Base-by-base conservation (phyloP, 495 filamentous ascomycete species). In the Aspergillus carlsbadensis region DNA sequence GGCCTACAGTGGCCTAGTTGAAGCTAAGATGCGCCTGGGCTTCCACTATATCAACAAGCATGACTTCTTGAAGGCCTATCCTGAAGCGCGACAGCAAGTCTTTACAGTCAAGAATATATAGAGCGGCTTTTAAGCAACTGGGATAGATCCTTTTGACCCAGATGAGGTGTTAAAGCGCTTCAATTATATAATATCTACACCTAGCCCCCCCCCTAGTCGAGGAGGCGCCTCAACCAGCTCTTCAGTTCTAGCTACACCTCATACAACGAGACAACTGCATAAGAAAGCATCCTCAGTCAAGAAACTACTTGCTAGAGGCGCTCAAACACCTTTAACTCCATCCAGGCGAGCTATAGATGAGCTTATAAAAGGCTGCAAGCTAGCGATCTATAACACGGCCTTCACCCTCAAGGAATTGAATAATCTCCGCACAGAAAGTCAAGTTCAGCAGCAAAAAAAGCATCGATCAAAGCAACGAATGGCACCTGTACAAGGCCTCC, bases 1-100 rank as follows among this genome's bases (percentile, higher is more conserved):
- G 10, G 48, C 40, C 14, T 58, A 58, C 47, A 31, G 54, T 33
- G 14, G 21, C 15, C 37, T 42, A 2, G 26, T 58, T 52, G 43
- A 57, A 31, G 22, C 37, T 36, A 51, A 34, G 13, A 45, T 45
- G 29, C 29, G 45, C 35, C 34, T 26, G 29, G 54, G 50, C 31
- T 55, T 48, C 36, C 24, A 62, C 34, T 13, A 62, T 55, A 62
- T 62, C 35, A 51, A 62, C 21, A 57, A 63, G 53, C 21, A 57
- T 50, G 34, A 63, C 43, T 59, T 63, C 46, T 43, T 59, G 43
- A 29, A 43, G 6, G 51, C 37, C 0, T 62, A 54, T 54, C 55
- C 50, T n/a, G 21, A 48, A n/a, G 58, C 53, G 13, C 24, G 46
- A 18, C 41, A 21, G 5, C 18, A 46, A 31, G 51, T 33, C 11